Percentiles rank a stretch among this genome's conserved stretches.
Conservation (phyloP, 2,329 filamentous ascomycete genomes). For the Delphinella strobiligena region DNA sequence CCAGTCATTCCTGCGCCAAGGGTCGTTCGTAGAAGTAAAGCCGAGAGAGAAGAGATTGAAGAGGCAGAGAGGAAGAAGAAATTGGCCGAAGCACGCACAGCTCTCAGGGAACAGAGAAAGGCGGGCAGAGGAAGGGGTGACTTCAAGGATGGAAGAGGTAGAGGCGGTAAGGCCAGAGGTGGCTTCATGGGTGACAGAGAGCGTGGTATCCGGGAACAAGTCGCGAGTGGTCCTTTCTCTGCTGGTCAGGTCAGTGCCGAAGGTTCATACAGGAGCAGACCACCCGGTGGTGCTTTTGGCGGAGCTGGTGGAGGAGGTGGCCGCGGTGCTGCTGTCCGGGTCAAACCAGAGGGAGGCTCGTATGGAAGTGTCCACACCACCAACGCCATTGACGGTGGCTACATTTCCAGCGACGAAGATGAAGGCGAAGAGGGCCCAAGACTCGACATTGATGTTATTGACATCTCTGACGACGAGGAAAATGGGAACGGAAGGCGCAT, state of each 20-base stretch:
- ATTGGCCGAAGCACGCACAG: slow-evolving; percentile 20
- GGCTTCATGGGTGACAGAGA: slow-evolving; percentile 28
- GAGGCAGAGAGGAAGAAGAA: slow-evolving; percentile 26
- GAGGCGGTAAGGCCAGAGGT: slow-evolving; percentile 24
- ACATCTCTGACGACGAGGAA: slow-evolving; percentile 42
- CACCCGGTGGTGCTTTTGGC: slow-evolving; percentile 7
- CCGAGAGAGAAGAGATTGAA: slow-evolving; percentile 28
- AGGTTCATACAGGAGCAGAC: slow-evolving; percentile 5
- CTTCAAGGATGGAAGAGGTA: slow-evolving; percentile 13
- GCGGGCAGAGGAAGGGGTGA: slow-evolving; percentile 19
- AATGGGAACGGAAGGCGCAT: slow-evolving; percentile 20
- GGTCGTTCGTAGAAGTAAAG: slow-evolving; percentile 32
- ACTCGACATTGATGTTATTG: slow-evolving; percentile 46
- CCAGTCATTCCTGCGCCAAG: slow-evolving; percentile 24
- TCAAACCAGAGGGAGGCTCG: slow-evolving; percentile 22
- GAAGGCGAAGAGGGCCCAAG: slow-evolving; percentile 35
- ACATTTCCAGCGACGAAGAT: slow-evolving; percentile 39
- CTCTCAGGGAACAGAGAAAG: slow-evolving; percentile 13
- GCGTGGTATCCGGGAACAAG: slow-evolving; percentile 13
- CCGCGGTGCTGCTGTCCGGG: slow-evolving; percentile 10
- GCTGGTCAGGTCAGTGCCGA: slow-evolving; percentile 17
- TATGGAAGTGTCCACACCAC: slow-evolving; percentile 8
- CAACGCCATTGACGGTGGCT: slow-evolving; percentile 25
- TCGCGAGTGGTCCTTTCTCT: slow-evolving; percentile 31
- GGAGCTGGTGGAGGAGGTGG: slow-evolving; percentile 12